phyloP scores from a whole-genome alignment of 2,329 filamentous ascomycete genomes.

The Orbilia ellipsospora region DNA sequence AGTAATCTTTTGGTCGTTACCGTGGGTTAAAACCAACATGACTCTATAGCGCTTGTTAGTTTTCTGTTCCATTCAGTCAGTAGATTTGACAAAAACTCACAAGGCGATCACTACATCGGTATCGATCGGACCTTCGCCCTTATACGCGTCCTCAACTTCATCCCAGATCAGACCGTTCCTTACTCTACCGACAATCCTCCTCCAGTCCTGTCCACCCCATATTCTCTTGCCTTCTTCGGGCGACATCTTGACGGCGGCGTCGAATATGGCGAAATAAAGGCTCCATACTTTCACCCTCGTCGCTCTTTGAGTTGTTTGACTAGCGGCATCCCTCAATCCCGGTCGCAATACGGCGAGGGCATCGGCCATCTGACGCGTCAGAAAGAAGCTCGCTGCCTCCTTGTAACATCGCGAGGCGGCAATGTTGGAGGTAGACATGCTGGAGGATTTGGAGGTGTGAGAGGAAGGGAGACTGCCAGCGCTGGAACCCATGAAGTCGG shows the following conservation, averaged over 20 bases:
- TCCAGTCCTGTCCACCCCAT: slow-evolving; percentile 88
- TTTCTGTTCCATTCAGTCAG: slow-evolving; percentile 2
- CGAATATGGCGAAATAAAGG: slow-evolving; percentile 91
- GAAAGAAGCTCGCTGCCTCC: slow-evolving; percentile 90
- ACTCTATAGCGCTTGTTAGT: slow-evolving; percentile 68
- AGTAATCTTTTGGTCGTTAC: slow-evolving; percentile 82
- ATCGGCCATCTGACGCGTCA: slow-evolving; percentile 92
- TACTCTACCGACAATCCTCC: slow-evolving; percentile 81
- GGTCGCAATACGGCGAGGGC: slow-evolving; percentile 86
- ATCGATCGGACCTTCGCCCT: slow-evolving; percentile 89
- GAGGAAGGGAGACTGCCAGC: slow-evolving; percentile 45
- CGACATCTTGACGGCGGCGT: slow-evolving; percentile 88
- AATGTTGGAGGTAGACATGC: slow-evolving; percentile 42
- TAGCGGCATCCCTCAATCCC: slow-evolving; percentile 73
- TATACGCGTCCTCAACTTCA: slow-evolving; percentile 83
- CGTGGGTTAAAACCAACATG: slow-evolving; percentile 90
- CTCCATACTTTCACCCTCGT: slow-evolving; percentile 97
- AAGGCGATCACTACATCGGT: slow-evolving; percentile 92
- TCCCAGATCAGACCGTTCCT: slow-evolving; percentile 95
- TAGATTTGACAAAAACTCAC: slow-evolving; percentile 64
- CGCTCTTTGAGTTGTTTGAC: slow-evolving; percentile 78
- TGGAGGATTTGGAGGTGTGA: slow-evolving; percentile 44
- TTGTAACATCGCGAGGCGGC: slow-evolving; percentile 86
- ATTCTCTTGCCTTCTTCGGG: slow-evolving; percentile 88
- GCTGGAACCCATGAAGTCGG: slow-evolving; percentile 53